These are phyloP conservation scores for Sinapis alba DNA, from an alignment of 441 rosid genomes.

Conservation along the genomic window DNA sequence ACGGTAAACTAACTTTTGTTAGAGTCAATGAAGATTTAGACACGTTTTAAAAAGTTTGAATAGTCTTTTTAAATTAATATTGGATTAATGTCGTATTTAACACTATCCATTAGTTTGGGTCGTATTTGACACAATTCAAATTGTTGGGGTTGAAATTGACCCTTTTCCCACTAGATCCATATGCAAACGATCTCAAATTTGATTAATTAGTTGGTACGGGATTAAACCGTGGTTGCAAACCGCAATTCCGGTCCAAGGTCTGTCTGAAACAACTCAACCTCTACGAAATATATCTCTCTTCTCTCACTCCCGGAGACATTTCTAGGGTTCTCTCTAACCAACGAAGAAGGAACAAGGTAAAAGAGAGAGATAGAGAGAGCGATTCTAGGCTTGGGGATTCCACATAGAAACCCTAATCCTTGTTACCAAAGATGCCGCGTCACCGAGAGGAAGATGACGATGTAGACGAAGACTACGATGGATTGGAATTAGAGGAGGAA, in stretches of 20 bases:
- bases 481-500: slow-evolving; percentile 53
- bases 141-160: too few relatives aligned
- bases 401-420: slow-evolving; percentile 18
- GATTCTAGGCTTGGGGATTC: neutral
- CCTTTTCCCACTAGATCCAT: neutral
- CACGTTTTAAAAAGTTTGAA: too few relatives aligned
- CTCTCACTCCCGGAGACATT: neutral
- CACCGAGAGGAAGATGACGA: slow-evolving; percentile 59
- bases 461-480: slow-evolving; percentile 51
- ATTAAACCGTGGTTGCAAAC: neutral
- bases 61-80: too few relatives aligned
- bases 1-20: too few relatives aligned
- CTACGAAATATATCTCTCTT: neutral
- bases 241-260: neutral
- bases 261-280: slow-evolving; percentile 10
- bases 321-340: slow-evolving; percentile 27
- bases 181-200: neutral
- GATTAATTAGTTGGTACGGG: neutral
- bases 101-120: too few relatives aligned
- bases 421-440: slow-evolving; percentile 46
- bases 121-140: too few relatives aligned
- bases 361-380: neutral
- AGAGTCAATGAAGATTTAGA: too few relatives aligned
- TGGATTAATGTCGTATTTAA: too few relatives aligned
- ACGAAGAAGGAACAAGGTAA: neutral